Conservation (phyloP, 306 rosid genomes). For the Ochetophila trinervis region DNA sequence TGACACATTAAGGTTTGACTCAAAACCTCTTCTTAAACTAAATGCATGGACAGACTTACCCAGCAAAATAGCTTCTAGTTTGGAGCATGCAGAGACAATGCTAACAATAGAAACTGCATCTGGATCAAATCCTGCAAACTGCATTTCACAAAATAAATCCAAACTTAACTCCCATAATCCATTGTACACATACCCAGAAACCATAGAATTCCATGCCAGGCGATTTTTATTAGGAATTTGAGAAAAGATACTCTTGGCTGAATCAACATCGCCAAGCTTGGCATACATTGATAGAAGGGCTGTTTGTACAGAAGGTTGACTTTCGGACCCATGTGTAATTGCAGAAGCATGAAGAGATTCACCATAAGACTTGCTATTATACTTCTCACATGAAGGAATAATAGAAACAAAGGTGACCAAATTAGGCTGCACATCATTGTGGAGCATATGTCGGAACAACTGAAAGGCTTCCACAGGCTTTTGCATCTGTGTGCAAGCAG, state of each 20-base stretch:
- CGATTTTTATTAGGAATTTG: conserved; percentile 12
- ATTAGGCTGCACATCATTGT: conserved; percentile 14
- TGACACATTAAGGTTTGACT: conserved; percentile 26
- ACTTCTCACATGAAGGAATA: conserved; percentile 32
- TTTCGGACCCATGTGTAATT: conserved; percentile 28
- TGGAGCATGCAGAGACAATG: conserved; percentile 35
- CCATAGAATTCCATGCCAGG: conserved; percentile 35
- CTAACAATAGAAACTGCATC: conserved; percentile 33
- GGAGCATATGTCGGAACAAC: conserved; percentile 25
- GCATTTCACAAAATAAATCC: conserved; percentile 25
- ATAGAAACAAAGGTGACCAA: conserved; percentile 31
- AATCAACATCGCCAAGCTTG: conserved; percentile 24
- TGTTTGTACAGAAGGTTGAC: conserved; percentile 25
- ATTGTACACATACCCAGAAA: conserved; percentile 32
- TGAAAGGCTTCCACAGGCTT: conserved; percentile 20
- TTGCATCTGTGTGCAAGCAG: conserved; percentile 29
- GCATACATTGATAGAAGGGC: conserved; percentile 35
- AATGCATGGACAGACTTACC: conserved; percentile 36
- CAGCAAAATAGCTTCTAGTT: conserved; percentile 23
- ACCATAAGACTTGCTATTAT: conserved; percentile 11
- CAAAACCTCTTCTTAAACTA: conserved; percentile 22
- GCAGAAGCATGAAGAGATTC: conserved; percentile 36
- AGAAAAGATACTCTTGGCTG: conserved; percentile 21
- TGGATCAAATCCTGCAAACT: conserved; percentile 12
- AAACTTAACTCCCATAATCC: conserved; percentile 28